Evolutionary conservation across 371 early-diverging fungal species (phyloP).

Genomic region (Lichtheimia ornata): DNA sequence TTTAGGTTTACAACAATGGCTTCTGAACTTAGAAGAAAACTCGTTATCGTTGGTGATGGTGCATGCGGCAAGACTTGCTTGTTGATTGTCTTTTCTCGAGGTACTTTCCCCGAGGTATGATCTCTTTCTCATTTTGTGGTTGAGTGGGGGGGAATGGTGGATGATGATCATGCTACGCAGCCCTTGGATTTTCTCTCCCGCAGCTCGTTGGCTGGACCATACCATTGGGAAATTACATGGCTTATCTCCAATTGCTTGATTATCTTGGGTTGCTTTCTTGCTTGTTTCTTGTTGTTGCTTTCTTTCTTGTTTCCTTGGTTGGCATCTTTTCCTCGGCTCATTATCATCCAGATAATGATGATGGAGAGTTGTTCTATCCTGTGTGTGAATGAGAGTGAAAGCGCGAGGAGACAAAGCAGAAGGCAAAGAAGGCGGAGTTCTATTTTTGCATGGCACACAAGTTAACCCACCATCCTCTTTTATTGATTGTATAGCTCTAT

Average conservation of each 20-base stretch:
- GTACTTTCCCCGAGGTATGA: constrained; percentile 83
- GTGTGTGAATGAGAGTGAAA: background rate
- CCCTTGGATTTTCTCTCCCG: background rate
- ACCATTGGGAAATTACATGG: too few species aligned
- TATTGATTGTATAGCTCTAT: constrained; percentile 42
- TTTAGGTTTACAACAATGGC: constrained; percentile 9
- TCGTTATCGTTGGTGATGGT: constrained; percentile 95
- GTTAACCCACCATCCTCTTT: background rate
- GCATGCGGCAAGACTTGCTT: constrained; percentile 95
- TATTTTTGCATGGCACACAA: constrained; percentile 10
- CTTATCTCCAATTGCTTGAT: too few species aligned
- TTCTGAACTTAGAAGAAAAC: constrained; percentile 87
- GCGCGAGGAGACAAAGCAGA: constrained; percentile 8
- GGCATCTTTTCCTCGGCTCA: background rate
- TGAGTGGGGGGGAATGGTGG: background rate
- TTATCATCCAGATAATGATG: too few species aligned
- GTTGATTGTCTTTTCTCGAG: constrained; percentile 87
- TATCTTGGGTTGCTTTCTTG: background rate
- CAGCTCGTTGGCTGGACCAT: too few species aligned
- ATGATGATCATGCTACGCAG: constrained; percentile 9
- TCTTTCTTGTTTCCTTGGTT: background rate
- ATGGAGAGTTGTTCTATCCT: background rate
- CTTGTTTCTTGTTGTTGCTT: background rate
- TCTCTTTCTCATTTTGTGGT: constrained; percentile 3
- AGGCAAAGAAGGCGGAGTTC: constrained; percentile 15